These are phyloP conservation scores for Pterocarpus macrocarpus DNA, from an alignment of 306 rosid genomes.

Conservation along the genomic window DNA sequence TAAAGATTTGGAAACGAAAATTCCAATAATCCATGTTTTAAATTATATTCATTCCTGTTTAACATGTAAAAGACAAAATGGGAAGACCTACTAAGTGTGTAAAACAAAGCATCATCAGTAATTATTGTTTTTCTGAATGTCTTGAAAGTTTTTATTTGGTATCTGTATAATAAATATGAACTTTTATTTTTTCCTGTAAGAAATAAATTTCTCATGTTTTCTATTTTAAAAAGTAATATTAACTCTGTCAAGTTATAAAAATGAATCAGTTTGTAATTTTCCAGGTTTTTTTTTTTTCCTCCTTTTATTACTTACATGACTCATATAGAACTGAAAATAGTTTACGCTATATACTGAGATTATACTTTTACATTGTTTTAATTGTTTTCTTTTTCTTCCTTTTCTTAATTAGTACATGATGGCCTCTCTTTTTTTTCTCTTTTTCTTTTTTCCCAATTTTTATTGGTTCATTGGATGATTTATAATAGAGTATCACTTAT, in stretches of 20 bases:
- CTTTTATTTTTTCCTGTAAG: conserved; percentile 4
- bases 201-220: background rate
- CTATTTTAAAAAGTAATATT: conserved; percentile 1
- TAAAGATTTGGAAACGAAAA: background rate
- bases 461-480: background rate
- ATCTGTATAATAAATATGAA: background rate
- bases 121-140: too few relatives aligned
- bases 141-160: background rate
- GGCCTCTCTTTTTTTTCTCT: too few relatives aligned
- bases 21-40: background rate
- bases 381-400: background rate
- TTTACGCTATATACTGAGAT: background rate
- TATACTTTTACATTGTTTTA: background rate
- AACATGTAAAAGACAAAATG: background rate
- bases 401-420: background rate
- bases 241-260: background rate
- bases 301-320: background rate
- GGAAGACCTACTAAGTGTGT: background rate
- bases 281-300: too few relatives aligned
- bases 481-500: background rate
- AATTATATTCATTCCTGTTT: background rate
- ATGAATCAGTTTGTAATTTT: background rate
- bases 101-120: background rate
- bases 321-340: conserved; percentile 6
- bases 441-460: too few relatives aligned